Percentiles rank a stretch among this genome's conserved stretches.
Evolutionary conservation across 2,329 filamentous ascomycete genomes (phyloP).

Genomic region (Ramularia endophylla): DNA sequence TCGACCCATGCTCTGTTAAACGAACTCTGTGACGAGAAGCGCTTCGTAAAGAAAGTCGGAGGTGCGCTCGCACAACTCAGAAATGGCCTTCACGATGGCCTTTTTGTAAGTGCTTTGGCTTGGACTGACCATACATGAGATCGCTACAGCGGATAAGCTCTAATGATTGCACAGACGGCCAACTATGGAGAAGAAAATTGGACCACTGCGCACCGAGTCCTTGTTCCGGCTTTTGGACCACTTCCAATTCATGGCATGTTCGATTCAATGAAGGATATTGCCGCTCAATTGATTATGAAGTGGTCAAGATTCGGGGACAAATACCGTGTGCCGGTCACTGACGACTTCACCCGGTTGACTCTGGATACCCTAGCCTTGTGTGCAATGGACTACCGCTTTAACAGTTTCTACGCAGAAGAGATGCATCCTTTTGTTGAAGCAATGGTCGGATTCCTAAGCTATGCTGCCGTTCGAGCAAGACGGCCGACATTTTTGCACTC

Average conservation of each 20-base stretch:
- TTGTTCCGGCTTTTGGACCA: slow-evolving; percentile 66
- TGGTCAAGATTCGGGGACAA: slow-evolving; percentile 45
- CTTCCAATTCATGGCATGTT: slow-evolving; percentile 64
- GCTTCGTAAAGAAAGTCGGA: slow-evolving; percentile 54
- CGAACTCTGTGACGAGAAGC: slow-evolving; percentile 36
- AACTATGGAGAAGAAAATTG: slow-evolving; percentile 34
- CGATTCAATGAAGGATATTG: slow-evolving; percentile 35
- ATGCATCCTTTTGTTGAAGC: slow-evolving; percentile 56
- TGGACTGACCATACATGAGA: too few species aligned
- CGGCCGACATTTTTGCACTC: slow-evolving; percentile 43
- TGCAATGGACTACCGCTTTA: slow-evolving; percentile 57
- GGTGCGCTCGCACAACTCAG: slow-evolving; percentile 51
- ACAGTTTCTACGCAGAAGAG: slow-evolving; percentile 58
- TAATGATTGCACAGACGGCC: slow-evolving; percentile 40
- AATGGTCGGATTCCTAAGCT: slow-evolving; percentile 57
- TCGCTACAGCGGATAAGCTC: too few species aligned
- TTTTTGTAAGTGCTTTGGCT: slow-evolving; percentile 50
- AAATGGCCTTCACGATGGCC: slow-evolving; percentile 56
- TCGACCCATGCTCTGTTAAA: slow-evolving; percentile 28
- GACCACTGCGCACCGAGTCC: slow-evolving; percentile 43
- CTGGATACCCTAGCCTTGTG: slow-evolving; percentile 65
- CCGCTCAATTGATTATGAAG: slow-evolving; percentile 30
- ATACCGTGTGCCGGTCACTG: slow-evolving; percentile 53
- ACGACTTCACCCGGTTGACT: slow-evolving; percentile 67
- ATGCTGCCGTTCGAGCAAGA: slow-evolving; percentile 31